phyloP scores from a whole-genome alignment of 306 rosid species.

The Echinosophora koreensis region DNA sequence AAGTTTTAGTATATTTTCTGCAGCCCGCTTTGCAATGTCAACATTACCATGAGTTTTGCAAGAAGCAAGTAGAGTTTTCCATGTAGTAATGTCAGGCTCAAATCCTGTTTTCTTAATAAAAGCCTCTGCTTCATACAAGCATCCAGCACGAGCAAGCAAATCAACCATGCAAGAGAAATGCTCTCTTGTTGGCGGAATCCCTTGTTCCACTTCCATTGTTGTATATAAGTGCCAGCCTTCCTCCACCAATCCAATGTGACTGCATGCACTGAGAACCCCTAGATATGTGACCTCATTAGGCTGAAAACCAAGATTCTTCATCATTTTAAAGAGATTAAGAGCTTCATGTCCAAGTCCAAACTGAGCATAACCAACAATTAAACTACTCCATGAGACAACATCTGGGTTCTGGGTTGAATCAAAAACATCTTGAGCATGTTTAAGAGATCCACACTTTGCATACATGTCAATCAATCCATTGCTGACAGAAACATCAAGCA shows the following conservation, averaged over 20 bases:
- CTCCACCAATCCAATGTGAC: conserved; percentile 78
- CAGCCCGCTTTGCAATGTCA: conserved; percentile 72
- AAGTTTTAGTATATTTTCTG: conserved; percentile 65
- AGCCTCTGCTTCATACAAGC: conserved; percentile 68
- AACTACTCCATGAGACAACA: conserved; percentile 87
- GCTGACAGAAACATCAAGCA: conserved; percentile 58
- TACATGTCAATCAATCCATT: conserved; percentile 87
- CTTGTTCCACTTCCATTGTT: conserved; percentile 69
- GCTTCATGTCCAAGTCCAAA: conserved; percentile 77
- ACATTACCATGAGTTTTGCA: conserved; percentile 71
- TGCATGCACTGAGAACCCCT: conserved; percentile 81
- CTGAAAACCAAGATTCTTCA: conserved; percentile 56
- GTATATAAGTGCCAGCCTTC: conserved; percentile 67
- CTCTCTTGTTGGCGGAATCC: conserved; percentile 69
- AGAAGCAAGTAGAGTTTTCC: conserved; percentile 80
- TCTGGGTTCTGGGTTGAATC: conserved; percentile 58
- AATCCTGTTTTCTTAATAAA: conserved; percentile 61
- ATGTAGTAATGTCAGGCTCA: conserved; percentile 70
- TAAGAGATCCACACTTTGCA: conserved; percentile 80
- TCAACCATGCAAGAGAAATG: conserved; percentile 86
- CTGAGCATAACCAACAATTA: conserved; percentile 79
- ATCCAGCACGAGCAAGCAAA: conserved; percentile 81
- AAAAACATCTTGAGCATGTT: conserved; percentile 63
- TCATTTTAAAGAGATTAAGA: conserved; percentile 64
- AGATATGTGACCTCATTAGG: conserved; percentile 79